Conservation (phyloP, 345 rosid species). For the Alliaria petiolata region DNA sequence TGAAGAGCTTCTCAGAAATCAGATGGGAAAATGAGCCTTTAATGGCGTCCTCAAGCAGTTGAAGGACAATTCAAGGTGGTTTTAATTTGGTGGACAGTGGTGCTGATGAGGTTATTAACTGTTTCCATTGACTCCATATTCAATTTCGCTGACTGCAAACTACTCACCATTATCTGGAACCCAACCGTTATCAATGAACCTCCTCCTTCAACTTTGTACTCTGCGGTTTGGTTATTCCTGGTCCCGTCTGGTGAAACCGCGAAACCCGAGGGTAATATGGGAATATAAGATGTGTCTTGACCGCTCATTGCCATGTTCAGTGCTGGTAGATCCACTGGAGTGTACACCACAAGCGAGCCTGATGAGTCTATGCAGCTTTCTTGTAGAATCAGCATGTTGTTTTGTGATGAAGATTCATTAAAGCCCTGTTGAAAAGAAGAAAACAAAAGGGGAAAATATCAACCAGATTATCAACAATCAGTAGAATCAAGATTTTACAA, state of each 20-base stretch:
- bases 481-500: not conserved
- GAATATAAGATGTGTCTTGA: slow-evolving; percentile 77
- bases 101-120: slow-evolving; percentile 79
- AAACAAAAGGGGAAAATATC: not conserved
- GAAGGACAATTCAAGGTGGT: slow-evolving; percentile 78
- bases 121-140: slow-evolving; percentile 91
- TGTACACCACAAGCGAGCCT: slow-evolving; percentile 73
- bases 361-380: slow-evolving; percentile 92
- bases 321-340: slow-evolving; percentile 75
- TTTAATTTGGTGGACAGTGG: slow-evolving; percentile 95
- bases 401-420: slow-evolving; percentile 70
- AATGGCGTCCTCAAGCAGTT: slow-evolving; percentile 27
- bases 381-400: slow-evolving; percentile 92
- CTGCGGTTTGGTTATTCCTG: not conserved
- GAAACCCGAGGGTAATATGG: slow-evolving; percentile 84
- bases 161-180: slow-evolving; percentile 88
- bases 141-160: slow-evolving; percentile 77
- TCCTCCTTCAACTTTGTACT: slow-evolving; percentile 37
- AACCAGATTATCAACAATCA: not conserved
- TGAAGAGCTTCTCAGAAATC: slow-evolving; percentile 28
- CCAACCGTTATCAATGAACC: slow-evolving; percentile 87
- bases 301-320: slow-evolving; percentile 90
- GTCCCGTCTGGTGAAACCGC: slow-evolving; percentile 70
- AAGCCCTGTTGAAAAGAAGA: slow-evolving; percentile 44
- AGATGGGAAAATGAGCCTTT: slow-evolving; percentile 23